phyloP scores from a whole-genome alignment of 2,329 filamentous ascomycete genomes.

The Penicillium sp. region DNA sequence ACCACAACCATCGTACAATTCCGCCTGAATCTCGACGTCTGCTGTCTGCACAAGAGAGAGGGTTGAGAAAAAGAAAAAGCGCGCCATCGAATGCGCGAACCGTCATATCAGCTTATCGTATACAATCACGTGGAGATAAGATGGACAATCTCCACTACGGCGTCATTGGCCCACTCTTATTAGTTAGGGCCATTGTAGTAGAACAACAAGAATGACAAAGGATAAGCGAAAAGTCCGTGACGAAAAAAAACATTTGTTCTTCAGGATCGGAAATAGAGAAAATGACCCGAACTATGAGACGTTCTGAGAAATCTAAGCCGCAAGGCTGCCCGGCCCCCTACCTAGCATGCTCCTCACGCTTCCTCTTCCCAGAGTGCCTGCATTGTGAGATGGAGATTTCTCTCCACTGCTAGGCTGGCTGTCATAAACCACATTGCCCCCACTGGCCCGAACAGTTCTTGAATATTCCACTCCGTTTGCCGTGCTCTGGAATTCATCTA shows the following conservation, averaged over 20 bases:
- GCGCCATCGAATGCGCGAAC: not conserved
- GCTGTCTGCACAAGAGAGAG: not conserved
- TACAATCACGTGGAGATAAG: conserved; percentile 3
- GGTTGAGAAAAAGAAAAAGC: not conserved
- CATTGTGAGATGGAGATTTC: not conserved
- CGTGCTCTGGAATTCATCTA: conserved; percentile 26
- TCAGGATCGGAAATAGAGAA: too few species aligned
- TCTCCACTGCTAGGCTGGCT: not conserved
- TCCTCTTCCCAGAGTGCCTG: conserved; percentile 7
- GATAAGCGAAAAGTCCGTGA: too few species aligned
- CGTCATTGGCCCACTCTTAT: not conserved
- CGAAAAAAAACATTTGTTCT: too few species aligned
- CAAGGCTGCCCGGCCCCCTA: conserved; percentile 7
- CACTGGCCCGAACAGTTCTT: conserved; percentile 25
- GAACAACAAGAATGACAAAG: not conserved
- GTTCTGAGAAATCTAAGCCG: not conserved
- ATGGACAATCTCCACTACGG: not conserved
- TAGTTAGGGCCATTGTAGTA: not conserved
- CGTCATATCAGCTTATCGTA: not conserved
- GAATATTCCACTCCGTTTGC: conserved; percentile 22
- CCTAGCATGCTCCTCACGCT: conserved; percentile 17
- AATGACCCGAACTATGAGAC: not conserved
- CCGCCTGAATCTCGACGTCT: not conserved
- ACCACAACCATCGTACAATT: conserved; percentile 15
- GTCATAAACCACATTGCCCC: conserved; percentile 27